phyloP scores from a whole-genome alignment of 306 rosid species.

The Casuarina glauca region DNA sequence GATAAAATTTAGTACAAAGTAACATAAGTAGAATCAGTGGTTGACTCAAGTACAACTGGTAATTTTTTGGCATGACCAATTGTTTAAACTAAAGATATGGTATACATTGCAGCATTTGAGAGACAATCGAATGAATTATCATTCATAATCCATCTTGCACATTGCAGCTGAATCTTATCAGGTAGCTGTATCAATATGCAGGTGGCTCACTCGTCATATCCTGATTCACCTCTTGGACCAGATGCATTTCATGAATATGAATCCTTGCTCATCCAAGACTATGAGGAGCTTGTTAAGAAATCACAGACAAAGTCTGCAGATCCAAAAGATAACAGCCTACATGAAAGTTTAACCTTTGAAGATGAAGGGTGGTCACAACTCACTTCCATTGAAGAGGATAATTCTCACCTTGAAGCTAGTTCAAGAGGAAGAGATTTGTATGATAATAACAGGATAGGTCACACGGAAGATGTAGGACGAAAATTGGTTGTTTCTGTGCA shows the following conservation, averaged over 20 bases:
- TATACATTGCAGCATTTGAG: conserved; percentile 1
- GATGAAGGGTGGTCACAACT: conserved; percentile 57
- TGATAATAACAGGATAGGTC: conserved; percentile 45
- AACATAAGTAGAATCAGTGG: neutral
- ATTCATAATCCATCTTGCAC: neutral
- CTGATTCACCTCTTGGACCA: conserved; percentile 94
- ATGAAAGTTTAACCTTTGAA: conserved; percentile 36
- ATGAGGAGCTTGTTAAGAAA: conserved; percentile 74
- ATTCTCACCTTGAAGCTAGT: conserved; percentile 48
- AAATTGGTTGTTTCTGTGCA: conserved; percentile 74
- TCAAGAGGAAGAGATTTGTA: conserved; percentile 55
- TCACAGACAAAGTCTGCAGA: conserved; percentile 33
- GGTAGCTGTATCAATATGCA: conserved; percentile 39
- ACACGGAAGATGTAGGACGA: conserved; percentile 46
- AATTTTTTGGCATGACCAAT: neutral
- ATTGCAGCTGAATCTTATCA: conserved; percentile 16
- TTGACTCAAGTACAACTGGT: neutral
- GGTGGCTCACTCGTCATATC: conserved; percentile 74
- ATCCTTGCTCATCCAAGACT: conserved; percentile 89
- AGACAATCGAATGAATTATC: neutral
- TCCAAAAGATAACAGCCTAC: conserved; percentile 36
- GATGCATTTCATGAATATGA: conserved; percentile 93
- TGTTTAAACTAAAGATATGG: neutral
- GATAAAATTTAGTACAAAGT: neutral
- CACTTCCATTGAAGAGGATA: conserved; percentile 50